Evolutionary conservation across 2,329 filamentous ascomycete genomes (phyloP), one percentile per base, ranked within the genome.

Genomic region (Diaporthe sp.): DNA sequence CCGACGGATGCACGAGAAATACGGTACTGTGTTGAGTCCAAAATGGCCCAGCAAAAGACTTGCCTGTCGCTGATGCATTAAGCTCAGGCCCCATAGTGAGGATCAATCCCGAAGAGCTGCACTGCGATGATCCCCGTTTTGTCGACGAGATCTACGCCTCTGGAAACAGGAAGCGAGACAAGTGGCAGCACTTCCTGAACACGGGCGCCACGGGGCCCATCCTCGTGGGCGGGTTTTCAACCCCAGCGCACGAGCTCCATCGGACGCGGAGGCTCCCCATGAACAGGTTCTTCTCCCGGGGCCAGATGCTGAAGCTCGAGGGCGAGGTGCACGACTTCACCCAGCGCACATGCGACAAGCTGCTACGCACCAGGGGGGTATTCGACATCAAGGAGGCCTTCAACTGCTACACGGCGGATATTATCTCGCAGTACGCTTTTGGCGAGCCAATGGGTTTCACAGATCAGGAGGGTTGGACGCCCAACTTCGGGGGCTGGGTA

Each of bases 71-170:
- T 73, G 2, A 65, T 0, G 2, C 19, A 46, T 42, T 17, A 2
- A 49, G 2, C 4, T 1, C 8, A 74, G 72, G 62, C 46, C 84
- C 84, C 2, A 82, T 86, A 44, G 81, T 86, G 9, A 79, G 84
- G 9, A 85, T 86, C 55, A 85, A 79, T 57, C 84, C 84, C 0
- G 76, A 84, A n/a, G 84, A 86, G 74, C 80, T 85, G 2, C 84
- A 86, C 75, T 85, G 84, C 78, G 79, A 78, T 12, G 83, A 85
- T 67, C 79, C 80, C 0, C 73, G 78, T 73, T 85, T 86, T 61
- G 46, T 75, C 0, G 77, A 79, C 19, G 79, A 79, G 68, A 78
- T 79, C 28, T 79, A 79, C 46, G 73, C 79, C 55, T 42, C 73
- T 15, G 75, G 75, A 0, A 77, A 75, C 37, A 77, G 79, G 3